Conservation (phyloP, 495 filamentous ascomycete genomes). For the Aspergillus diversus region DNA sequence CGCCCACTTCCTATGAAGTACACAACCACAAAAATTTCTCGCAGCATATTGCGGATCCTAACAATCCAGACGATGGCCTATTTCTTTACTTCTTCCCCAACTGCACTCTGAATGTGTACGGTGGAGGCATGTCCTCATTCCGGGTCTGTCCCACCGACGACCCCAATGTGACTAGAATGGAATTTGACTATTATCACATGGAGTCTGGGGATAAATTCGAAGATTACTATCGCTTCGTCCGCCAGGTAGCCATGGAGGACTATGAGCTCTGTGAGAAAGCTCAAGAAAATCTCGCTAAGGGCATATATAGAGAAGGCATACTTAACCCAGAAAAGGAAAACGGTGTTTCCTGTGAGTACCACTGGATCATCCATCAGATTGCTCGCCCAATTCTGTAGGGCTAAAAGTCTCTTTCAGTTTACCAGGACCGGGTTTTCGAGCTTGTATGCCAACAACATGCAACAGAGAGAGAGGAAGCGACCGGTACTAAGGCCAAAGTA, state of each 20-base stretch:
- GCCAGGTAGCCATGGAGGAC: slow-evolving; percentile 63
- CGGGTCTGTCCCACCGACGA: slow-evolving; percentile 58
- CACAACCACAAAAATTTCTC: slow-evolving; percentile 61
- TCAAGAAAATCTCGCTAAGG: slow-evolving; percentile 57
- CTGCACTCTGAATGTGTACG: slow-evolving; percentile 64
- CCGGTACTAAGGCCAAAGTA: slow-evolving; percentile 9
- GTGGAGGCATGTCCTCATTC: slow-evolving; percentile 63
- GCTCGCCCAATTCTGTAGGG: background rate
- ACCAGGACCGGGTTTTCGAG: slow-evolving; percentile 59
- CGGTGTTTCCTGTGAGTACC: slow-evolving; percentile 55
- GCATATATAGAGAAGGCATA: slow-evolving; percentile 61
- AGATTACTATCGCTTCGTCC: slow-evolving; percentile 62
- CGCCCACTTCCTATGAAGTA: slow-evolving; percentile 61
- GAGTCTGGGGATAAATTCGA: slow-evolving; percentile 59
- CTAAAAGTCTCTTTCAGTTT: slow-evolving; percentile 37
- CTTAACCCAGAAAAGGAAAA: slow-evolving; percentile 62
- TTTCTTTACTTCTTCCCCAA: slow-evolving; percentile 68
- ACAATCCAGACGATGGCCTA: slow-evolving; percentile 55
- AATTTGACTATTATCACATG: slow-evolving; percentile 65
- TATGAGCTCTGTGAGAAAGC: slow-evolving; percentile 64
- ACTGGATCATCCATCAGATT: background rate
- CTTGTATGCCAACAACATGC: slow-evolving; percentile 55
- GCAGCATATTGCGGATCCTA: slow-evolving; percentile 60
- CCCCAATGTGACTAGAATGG: slow-evolving; percentile 60
- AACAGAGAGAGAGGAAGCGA: slow-evolving; percentile 31